Conservation (phyloP, 495 filamentous ascomycete genomes). For the Neurospora sp. region DNA sequence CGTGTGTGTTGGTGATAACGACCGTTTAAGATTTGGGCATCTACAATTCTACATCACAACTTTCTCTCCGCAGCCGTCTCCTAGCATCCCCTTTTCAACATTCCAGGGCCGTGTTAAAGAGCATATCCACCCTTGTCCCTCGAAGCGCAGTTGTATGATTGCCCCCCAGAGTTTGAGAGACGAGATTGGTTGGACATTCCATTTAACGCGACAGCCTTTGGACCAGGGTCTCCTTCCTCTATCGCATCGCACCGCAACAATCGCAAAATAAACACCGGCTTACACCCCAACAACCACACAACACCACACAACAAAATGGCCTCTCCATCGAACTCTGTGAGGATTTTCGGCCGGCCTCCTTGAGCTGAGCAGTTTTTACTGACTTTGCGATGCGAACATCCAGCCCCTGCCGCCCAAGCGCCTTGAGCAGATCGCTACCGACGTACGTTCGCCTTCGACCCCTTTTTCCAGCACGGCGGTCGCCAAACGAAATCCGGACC, state of each 20-base stretch:
- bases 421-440: constrained; percentile 71
- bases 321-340: constrained; percentile 19
- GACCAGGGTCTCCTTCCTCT: background rate
- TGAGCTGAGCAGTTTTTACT: background rate
- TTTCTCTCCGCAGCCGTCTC: background rate
- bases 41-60: background rate
- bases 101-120: background rate
- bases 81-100: background rate
- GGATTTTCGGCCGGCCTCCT: background rate
- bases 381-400: background rate
- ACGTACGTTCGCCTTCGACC: constrained; percentile 44
- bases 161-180: background rate
- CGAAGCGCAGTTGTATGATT: background rate
- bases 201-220: background rate
- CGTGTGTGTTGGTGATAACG: background rate
- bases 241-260: background rate
- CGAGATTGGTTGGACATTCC: background rate
- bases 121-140: background rate
- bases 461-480: background rate
- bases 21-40: background rate
- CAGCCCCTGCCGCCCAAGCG: constrained; percentile 69
- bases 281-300: constrained; percentile 1
- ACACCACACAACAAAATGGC: constrained; percentile 14
- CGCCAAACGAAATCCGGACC: background rate
- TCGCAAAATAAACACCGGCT: background rate